phyloP scores from a whole-genome alignment of 2,329 filamentous ascomycete genomes.

The Fusarium robinianum region DNA sequence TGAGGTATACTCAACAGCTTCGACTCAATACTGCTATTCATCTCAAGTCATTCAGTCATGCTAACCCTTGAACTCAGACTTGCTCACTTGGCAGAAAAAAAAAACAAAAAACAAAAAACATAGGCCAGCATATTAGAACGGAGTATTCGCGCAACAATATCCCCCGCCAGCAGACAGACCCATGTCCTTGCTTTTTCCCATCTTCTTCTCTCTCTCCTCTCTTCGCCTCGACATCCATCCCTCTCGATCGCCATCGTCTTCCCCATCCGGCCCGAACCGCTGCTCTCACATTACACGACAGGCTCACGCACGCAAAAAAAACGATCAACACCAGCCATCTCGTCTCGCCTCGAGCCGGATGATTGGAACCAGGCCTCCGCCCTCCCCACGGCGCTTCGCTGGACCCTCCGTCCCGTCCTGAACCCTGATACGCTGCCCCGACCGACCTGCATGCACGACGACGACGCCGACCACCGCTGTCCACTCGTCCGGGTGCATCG shows the following conservation, averaged over 20 bases:
- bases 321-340: constrained; percentile 7
- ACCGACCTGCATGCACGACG: constrained; percentile 12
- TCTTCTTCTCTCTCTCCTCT: not conserved
- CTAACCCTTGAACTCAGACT: too few relatives aligned
- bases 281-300: constrained; percentile 25
- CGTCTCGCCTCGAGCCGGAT: constrained; percentile 26
- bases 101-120: too few relatives aligned
- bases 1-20: too few relatives aligned
- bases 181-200: not conserved
- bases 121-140: too few relatives aligned
- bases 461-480: constrained; percentile 9
- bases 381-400: constrained; percentile 13
- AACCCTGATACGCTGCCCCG: constrained; percentile 10
- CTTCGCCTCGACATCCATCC: not conserved
- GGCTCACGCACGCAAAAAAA: constrained; percentile 25
- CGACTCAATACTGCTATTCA: too few relatives aligned
- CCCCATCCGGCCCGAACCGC: not conserved
- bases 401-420: not conserved
- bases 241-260: not conserved
- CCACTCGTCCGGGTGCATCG: constrained; percentile 27
- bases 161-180: too few relatives aligned
- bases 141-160: too few relatives aligned
- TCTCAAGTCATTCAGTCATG: too few relatives aligned
- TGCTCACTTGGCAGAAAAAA: too few relatives aligned
- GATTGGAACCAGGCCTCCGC: constrained; percentile 29